Evolutionary conservation across 2,329 filamentous ascomycete species (phyloP).

Genomic region (Cercospora sp.): DNA sequence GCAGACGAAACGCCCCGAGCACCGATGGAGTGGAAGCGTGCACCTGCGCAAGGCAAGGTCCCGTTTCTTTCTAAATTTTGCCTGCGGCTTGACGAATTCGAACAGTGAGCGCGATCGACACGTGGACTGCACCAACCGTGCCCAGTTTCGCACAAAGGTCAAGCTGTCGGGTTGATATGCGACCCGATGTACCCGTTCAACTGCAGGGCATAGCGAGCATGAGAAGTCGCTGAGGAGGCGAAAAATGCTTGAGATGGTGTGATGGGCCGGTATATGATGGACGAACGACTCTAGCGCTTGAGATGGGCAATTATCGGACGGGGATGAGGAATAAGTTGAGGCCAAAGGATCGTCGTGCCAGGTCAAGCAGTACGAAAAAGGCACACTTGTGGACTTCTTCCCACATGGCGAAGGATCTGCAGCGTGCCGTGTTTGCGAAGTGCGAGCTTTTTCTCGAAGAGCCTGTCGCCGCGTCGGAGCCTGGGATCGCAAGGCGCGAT

Average conservation of each 20-base stretch:
- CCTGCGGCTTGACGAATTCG: not conserved
- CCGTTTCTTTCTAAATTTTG: not conserved
- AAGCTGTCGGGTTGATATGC: not conserved
- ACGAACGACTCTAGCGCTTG: not conserved
- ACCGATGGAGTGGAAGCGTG: not conserved
- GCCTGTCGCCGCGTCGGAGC: not conserved
- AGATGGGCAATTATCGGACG: not conserved
- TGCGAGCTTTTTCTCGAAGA: not conserved
- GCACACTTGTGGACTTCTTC: not conserved
- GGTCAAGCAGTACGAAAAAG: not conserved
- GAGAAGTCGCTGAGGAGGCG: not conserved
- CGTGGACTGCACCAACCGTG: not conserved
- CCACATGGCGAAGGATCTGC: constrained; percentile 13
- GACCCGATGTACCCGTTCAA: constrained; percentile 11
- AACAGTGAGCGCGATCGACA: not conserved
- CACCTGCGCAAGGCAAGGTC: constrained; percentile 7
- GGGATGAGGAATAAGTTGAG: not conserved
- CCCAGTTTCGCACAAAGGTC: not conserved
- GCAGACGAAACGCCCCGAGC: not conserved
- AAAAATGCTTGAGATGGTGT: constrained; percentile 8
- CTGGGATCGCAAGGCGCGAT: constrained; percentile 3
- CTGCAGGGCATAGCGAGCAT: constrained; percentile 6
- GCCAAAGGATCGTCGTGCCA: not conserved
- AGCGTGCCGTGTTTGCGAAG: not conserved
- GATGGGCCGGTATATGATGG: constrained; percentile 7